Evolutionary conservation across 1,139 yeast genomes (phyloP).

Genomic region (Candida buenavistaensis): DNA sequence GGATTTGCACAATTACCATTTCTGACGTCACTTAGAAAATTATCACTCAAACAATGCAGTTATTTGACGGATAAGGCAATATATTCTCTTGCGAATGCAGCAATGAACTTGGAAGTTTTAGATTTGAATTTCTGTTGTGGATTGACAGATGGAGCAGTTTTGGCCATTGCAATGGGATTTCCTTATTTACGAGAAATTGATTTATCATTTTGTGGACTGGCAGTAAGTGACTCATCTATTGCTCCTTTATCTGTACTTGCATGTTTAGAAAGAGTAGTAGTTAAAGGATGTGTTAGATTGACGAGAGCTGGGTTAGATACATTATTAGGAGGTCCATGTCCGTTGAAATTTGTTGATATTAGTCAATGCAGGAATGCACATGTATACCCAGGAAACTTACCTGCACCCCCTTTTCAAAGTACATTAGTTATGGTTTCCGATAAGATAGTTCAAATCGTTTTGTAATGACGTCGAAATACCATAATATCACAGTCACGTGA

Average conservation of each 20-base stretch:
- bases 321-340: conserved; percentile 55
- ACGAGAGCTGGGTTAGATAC: conserved; percentile 76
- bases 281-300: conserved; percentile 73
- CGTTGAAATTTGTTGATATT: conserved; percentile 54
- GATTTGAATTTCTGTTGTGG: conserved; percentile 77
- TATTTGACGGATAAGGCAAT: conserved; percentile 68
- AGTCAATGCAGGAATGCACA: conserved; percentile 70
- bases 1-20: conserved; percentile 66
- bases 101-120: conserved; percentile 54
- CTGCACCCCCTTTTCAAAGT: conserved; percentile 36
- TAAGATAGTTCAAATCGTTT: conserved; percentile 2
- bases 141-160: conserved; percentile 65
- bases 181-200: conserved; percentile 54
- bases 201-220: conserved; percentile 75
- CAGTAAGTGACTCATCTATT: conserved; percentile 71
- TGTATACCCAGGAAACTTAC: conserved; percentile 55
- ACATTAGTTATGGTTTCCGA: conserved; percentile 1
- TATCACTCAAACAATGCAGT: conserved; percentile 70
- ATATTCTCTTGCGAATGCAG: conserved; percentile 59
- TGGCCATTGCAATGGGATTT: conserved; percentile 65
- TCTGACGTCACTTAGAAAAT: conserved; percentile 49
- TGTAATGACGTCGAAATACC: no score
- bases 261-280: conserved; percentile 45
- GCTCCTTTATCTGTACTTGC: conserved; percentile 58
- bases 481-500: no score